phyloP scores from a whole-genome alignment of 495 filamentous ascomycete species.

The Amniculicola lignicola region DNA sequence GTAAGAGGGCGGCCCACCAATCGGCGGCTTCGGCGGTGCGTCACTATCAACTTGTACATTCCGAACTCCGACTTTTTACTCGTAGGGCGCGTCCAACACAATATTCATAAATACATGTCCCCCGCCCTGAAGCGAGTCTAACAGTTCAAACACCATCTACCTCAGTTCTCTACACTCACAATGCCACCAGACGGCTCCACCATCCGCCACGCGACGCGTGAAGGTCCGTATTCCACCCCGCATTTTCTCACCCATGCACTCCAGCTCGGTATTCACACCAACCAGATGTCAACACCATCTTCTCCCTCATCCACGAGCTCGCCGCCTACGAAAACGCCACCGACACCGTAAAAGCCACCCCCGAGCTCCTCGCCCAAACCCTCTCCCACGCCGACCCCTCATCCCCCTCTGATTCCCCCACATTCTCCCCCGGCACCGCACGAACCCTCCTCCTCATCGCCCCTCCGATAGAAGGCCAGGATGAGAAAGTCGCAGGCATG shows the following conservation, averaged over 20 bases:
- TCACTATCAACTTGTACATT: neutral
- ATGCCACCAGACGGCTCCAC: constrained; percentile 29
- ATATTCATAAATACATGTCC: neutral
- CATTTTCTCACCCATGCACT: neutral
- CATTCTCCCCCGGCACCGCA: constrained; percentile 42
- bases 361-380: constrained; percentile 65
- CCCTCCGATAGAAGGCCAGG: constrained; percentile 33
- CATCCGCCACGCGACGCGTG: constrained; percentile 34
- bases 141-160: neutral
- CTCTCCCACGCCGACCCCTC: constrained; percentile 63
- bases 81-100: constrained; percentile 3
- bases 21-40: constrained; percentile 16
- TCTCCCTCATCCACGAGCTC: constrained; percentile 80
- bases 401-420: neutral
- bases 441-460: constrained; percentile 41
- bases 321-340: constrained; percentile 81
- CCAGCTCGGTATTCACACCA: constrained; percentile 6
- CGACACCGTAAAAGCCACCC: constrained; percentile 74
- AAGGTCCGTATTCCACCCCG: constrained; percentile 23
- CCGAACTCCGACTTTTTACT: neutral
- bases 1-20: too few species aligned
- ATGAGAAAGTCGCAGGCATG: constrained; percentile 57
- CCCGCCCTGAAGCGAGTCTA: too few species aligned
- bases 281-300: constrained; percentile 76
- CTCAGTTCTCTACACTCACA: neutral